A percentile compares a stretch with the other conserved stretches of the same genome.
These are phyloP conservation scores for Fusarium cyanostomum DNA, from an alignment of 2,329 filamentous ascomycete genomes.

Conservation along the genomic window DNA sequence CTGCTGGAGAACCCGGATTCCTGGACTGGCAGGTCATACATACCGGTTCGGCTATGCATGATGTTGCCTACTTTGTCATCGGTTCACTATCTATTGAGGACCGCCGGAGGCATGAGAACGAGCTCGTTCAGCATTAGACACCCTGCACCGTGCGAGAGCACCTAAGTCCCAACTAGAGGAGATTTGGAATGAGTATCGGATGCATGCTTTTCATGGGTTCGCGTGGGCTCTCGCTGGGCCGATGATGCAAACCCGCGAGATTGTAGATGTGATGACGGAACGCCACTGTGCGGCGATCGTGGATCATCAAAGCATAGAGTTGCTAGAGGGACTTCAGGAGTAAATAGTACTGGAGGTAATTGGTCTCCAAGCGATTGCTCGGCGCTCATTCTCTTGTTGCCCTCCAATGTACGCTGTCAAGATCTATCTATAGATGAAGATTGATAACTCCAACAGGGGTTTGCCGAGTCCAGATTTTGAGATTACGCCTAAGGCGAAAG, in stretches of 20 bases:
- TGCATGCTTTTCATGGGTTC: constrained; percentile 23
- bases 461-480: no score
- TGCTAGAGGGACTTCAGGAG: no score
- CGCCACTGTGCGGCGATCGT: constrained; percentile 17
- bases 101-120: constrained; percentile 5
- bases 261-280: constrained; percentile 10
- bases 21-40: constrained; percentile 24
- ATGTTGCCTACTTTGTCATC: constrained; percentile 11
- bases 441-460: no score
- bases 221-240: constrained; percentile 17
- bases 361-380: no score
- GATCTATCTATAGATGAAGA: no score
- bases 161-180: not conserved
- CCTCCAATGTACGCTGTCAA: not conserved
- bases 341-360: no score
- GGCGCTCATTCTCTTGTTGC: not conserved
- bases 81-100: constrained; percentile 5
- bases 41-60: constrained; percentile 8
- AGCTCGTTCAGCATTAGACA: constrained; percentile 15
- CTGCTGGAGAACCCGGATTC: constrained; percentile 12
- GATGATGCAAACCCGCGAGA: constrained; percentile 24
- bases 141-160: not conserved
- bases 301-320: constrained; percentile 22
- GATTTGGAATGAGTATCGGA: constrained; percentile 20
- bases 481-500: no score